Evolutionary conservation across 2,329 filamentous ascomycete species (phyloP).

Genomic region (Cadophora luteo-olivacea): DNA sequence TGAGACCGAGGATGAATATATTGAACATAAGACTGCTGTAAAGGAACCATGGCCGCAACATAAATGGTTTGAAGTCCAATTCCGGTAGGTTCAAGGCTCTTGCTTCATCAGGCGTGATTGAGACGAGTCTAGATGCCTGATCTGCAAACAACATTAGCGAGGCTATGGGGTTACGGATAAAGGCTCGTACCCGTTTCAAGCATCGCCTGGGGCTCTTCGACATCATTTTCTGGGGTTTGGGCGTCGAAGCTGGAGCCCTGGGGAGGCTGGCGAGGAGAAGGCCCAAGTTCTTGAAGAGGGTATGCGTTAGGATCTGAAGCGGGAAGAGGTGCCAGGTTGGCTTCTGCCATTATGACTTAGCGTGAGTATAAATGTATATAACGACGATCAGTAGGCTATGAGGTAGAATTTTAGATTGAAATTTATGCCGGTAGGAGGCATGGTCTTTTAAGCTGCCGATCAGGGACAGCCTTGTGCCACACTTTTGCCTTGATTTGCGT

Average conservation of each 20-base stretch:
- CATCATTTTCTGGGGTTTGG: background rate
- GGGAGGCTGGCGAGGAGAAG: background rate
- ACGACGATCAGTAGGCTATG: background rate
- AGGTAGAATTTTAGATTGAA: background rate
- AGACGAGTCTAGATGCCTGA: background rate
- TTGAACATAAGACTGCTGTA: slow-evolving; percentile 5
- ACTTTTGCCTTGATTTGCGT: background rate
- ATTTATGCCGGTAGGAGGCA: background rate
- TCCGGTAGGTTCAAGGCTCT: background rate
- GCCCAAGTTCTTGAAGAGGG: background rate
- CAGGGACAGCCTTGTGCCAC: background rate
- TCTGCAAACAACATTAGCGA: background rate
- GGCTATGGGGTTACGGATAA: background rate
- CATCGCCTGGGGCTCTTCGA: background rate
- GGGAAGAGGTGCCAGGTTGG: too few relatives aligned
- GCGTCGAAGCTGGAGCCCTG: background rate
- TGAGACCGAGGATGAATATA: background rate
- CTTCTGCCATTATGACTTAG: background rate
- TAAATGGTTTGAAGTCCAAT: slow-evolving; percentile 7
- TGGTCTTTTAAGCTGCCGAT: background rate
- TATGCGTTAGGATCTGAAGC: background rate
- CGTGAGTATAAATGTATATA: background rate
- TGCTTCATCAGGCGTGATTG: background rate
- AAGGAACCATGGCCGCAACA: slow-evolving; percentile 1
- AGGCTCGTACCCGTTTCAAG: background rate